These are phyloP conservation scores for Solanum lignicaule DNA, from an alignment of 257 asterid genomes.

Conservation along the genomic window DNA sequence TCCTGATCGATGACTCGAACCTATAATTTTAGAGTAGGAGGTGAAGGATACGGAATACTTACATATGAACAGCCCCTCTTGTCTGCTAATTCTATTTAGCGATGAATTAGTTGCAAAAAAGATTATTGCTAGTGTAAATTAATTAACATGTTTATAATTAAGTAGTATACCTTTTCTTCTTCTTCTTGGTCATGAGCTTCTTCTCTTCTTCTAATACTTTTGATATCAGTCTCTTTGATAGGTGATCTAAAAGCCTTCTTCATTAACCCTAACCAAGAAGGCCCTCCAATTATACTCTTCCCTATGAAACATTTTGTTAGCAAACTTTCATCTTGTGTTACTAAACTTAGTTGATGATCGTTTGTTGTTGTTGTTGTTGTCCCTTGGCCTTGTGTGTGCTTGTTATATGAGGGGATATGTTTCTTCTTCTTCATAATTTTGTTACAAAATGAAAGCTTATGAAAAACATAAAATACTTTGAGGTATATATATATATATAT, in stretches of 20 bases:
- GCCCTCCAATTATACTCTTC: conserved; percentile 32
- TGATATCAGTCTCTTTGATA: conserved; percentile 19
- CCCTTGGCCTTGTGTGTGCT: background rate
- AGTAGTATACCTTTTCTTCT: conserved; percentile 46
- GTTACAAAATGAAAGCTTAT: background rate
- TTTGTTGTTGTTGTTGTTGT: background rate
- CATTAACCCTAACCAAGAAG: conserved; percentile 60
- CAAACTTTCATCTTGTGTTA: background rate
- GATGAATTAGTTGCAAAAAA: too few species aligned
- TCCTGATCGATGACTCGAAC: too few species aligned
- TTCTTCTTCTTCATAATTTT: background rate
- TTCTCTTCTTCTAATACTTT: conserved; percentile 22
- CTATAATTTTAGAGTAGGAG: too few species aligned
- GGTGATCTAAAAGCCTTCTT: conserved; percentile 78
- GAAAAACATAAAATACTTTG: background rate
- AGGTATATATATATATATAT: background rate
- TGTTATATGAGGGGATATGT: background rate
- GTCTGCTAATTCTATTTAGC: too few species aligned
- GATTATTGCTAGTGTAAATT: background rate
- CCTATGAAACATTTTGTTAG: conserved; percentile 29
- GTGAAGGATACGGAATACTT: rapidly evolving
- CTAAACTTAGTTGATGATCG: background rate
- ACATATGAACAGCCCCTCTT: background rate
- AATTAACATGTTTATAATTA: background rate
- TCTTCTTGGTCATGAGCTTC: conserved; percentile 28